Evolutionary conservation across 2,329 filamentous ascomycete genomes (phyloP).

Genomic region (Pseudogymnoascus sp.): DNA sequence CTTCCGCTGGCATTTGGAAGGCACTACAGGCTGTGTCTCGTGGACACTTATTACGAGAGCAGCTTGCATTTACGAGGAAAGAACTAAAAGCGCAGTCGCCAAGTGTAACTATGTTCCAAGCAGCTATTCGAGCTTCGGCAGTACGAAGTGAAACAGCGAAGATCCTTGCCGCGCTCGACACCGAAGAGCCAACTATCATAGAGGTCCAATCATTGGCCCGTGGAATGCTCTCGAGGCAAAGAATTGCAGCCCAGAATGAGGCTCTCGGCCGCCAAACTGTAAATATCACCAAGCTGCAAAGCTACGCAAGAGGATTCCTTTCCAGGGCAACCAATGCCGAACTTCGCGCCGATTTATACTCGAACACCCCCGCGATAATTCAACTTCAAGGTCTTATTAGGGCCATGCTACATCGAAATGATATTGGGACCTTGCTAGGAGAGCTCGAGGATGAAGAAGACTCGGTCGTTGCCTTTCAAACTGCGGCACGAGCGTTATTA

Average conservation of each 20-base stretch:
- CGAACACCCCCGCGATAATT: constrained; percentile 57
- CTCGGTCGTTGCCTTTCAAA: constrained; percentile 65
- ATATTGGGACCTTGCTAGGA: constrained; percentile 64
- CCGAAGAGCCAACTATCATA: constrained; percentile 38
- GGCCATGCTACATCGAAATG: constrained; percentile 68
- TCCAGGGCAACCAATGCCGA: constrained; percentile 51
- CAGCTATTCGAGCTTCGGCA: constrained; percentile 40
- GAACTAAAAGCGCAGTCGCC: constrained; percentile 44
- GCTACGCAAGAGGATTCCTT: constrained; percentile 55
- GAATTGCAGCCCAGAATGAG: constrained; percentile 40
- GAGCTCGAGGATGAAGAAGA: constrained; percentile 79
- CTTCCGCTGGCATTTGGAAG: constrained; percentile 42
- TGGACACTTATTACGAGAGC: constrained; percentile 40
- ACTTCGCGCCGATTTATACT: constrained; percentile 61
- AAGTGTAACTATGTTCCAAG: constrained; percentile 26
- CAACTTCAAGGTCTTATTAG: constrained; percentile 68
- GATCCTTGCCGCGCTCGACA: constrained; percentile 40
- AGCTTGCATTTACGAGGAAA: constrained; percentile 36
- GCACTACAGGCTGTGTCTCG: constrained; percentile 34
- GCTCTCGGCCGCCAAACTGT: constrained; percentile 50
- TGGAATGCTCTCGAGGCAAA: constrained; percentile 50
- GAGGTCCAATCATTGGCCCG: constrained; percentile 51
- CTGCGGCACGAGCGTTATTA: constrained; percentile 62
- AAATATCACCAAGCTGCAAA: constrained; percentile 56
- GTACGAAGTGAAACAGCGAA: constrained; percentile 42